Conservation (phyloP, 768 basidiomycete genomes). For the Daedaleopsis sinensis region DNA sequence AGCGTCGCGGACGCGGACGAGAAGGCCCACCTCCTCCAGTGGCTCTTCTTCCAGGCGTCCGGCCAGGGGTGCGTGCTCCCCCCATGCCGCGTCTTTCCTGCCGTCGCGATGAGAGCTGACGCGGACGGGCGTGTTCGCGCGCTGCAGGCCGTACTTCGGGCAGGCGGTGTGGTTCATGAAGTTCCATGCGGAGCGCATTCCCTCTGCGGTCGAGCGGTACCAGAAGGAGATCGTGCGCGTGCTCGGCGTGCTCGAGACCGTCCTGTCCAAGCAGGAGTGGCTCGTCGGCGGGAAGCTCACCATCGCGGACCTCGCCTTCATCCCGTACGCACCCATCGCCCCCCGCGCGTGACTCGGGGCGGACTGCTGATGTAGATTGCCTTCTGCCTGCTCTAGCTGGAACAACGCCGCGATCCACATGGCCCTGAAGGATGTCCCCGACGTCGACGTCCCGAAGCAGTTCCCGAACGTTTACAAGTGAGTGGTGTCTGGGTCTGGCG, state of each 20-base stretch:
- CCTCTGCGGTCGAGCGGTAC: slow-evolving; percentile 26
- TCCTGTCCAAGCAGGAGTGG: slow-evolving; percentile 23
- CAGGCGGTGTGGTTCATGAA: slow-evolving; percentile 20
- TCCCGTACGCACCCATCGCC: background rate
- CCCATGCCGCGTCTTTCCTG: slow-evolving; percentile 32
- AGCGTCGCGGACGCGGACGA: slow-evolving; percentile 15
- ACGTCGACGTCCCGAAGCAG: slow-evolving; percentile 8
- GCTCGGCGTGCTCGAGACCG: slow-evolving; percentile 25
- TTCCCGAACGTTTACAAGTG: slow-evolving; percentile 8
- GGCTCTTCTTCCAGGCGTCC: slow-evolving; percentile 46
- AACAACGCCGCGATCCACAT: background rate
- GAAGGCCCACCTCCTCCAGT: slow-evolving; percentile 34
- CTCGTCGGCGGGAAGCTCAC: slow-evolving; percentile 22
- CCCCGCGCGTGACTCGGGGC: no score
- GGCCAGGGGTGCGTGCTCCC: slow-evolving; percentile 29
- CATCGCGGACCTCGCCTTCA: slow-evolving; percentile 23
- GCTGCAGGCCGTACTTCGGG: slow-evolving; percentile 22
- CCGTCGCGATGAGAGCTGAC: background rate
- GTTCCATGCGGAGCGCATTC: slow-evolving; percentile 16
- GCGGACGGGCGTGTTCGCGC: background rate
- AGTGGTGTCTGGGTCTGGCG: background rate
- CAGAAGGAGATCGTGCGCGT: slow-evolving; percentile 27
- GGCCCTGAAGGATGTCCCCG: background rate
- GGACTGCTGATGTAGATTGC: no score
- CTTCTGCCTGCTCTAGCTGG: slow-evolving; percentile 1